Evolutionary conservation across 352 stramenopile species (phyloP).

Genomic region (Globisporangium yorkense): DNA sequence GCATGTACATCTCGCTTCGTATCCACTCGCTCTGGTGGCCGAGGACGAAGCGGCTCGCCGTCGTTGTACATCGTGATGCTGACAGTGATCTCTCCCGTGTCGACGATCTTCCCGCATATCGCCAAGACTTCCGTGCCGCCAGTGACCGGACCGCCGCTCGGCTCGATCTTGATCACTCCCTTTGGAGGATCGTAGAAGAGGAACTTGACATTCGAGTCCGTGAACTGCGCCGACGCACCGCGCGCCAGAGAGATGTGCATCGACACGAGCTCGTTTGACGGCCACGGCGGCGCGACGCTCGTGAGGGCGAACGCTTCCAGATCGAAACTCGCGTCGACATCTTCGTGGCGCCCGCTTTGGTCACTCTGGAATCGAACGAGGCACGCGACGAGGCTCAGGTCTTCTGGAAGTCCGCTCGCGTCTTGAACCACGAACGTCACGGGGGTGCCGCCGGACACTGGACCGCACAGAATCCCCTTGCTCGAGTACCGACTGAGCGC

Average conservation of each 20-base stretch:
- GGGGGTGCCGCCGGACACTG: slow-evolving; percentile 47
- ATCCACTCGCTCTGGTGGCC: background rate
- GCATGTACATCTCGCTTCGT: background rate
- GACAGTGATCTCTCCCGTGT: slow-evolving; percentile 61
- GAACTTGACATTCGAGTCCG: slow-evolving; percentile 43
- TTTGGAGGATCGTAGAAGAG: slow-evolving; percentile 69
- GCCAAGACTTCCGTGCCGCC: slow-evolving; percentile 49
- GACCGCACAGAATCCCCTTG: slow-evolving; percentile 43
- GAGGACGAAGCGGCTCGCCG: slow-evolving; percentile 1
- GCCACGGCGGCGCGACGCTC: slow-evolving; percentile 41
- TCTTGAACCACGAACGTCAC: slow-evolving; percentile 38
- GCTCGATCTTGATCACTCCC: slow-evolving; percentile 57
- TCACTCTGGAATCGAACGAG: slow-evolving; percentile 43
- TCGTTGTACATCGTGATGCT: slow-evolving; percentile 25
- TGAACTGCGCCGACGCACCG: slow-evolving; percentile 24
- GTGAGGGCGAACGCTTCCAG: slow-evolving; percentile 22
- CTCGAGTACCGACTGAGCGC: slow-evolving; percentile 30
- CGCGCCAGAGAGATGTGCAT: slow-evolving; percentile 29
- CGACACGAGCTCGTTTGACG: slow-evolving; percentile 47
- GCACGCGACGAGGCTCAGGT: slow-evolving; percentile 32
- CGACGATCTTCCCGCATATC: slow-evolving; percentile 59
- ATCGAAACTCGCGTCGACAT: slow-evolving; percentile 40
- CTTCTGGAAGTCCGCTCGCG: slow-evolving; percentile 31
- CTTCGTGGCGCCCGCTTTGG: slow-evolving; percentile 13
- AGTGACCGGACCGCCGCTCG: slow-evolving; percentile 39